Base-by-base conservation (phyloP, 1,284 basidiomycete species). In the Phellopilus nigrolimitatus region DNA sequence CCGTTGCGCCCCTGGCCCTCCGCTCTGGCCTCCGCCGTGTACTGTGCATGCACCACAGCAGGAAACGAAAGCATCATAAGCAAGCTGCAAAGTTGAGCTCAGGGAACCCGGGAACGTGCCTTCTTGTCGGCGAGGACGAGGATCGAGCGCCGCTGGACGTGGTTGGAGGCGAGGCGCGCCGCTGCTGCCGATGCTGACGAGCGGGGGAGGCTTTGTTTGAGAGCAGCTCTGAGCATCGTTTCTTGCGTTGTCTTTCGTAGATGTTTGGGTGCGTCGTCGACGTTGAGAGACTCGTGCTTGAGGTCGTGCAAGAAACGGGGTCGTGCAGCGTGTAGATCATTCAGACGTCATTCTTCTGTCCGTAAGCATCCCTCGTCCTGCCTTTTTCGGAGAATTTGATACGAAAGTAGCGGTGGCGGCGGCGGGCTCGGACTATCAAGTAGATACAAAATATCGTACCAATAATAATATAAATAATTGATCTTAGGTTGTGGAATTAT, bases 1-100 rank as follows among this genome's bases (percentile, higher is more conserved):
- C 80, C 79, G 49, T 73, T 75, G 56, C 80, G 73, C 2, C 81
- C 80, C 53, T 68, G 68, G 21, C 79, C 79, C 33, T 66, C 60
- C 1, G 80, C 79, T 36, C 67, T 70, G 3, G 79, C 80, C 40
- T 70, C 69, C 1, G 74, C 79, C 17, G 75, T 77, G 63, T 78
- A 80, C 80, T 82, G 56, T 27, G 30, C 3, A 27, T 24, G 8
- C 5, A 21, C n/a, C 8, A 39, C 22, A 33, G 28, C 10, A 7
- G 21, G 3, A 27, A 43, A 33, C 6, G 24, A n/a, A 4, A 42
- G 36, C n/a, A n/a, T n/a, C n/a, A 15, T 19, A 1, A 39, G 36
- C 4, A 13, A 15, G 22, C 10, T 8, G 9, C n/a, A 13, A n/a
- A 17, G 21, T 17, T 12, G 21, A 6, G 22, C 39, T 8, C 2